phyloP scores from a whole-genome alignment of 768 basidiomycete genomes.

The Gyrodon lividus region DNA sequence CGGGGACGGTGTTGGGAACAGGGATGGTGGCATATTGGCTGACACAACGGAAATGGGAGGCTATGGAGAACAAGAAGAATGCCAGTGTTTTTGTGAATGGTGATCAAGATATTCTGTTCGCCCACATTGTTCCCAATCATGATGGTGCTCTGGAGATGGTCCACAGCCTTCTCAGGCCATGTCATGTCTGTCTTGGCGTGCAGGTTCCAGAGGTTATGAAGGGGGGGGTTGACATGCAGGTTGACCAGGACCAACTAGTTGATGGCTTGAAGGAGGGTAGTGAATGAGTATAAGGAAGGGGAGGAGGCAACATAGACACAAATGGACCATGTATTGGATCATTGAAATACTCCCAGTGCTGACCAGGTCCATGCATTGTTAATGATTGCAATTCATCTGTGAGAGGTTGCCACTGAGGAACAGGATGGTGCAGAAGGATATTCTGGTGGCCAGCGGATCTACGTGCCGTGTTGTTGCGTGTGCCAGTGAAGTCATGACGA shows the following conservation, averaged over 20 bases:
- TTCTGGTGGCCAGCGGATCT: slow-evolving; percentile 57
- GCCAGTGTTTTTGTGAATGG: slow-evolving; percentile 32
- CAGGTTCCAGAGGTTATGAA: slow-evolving; percentile 51
- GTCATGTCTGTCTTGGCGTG: slow-evolving; percentile 50
- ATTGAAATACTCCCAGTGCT: slow-evolving; percentile 58
- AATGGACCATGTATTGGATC: slow-evolving; percentile 54
- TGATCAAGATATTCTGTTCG: slow-evolving; percentile 36
- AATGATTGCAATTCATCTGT: slow-evolving; percentile 52
- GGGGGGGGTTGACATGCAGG: slow-evolving; percentile 56
- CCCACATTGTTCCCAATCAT: slow-evolving; percentile 55
- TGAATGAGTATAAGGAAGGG: slow-evolving; percentile 51
- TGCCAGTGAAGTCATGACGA: slow-evolving; percentile 55
- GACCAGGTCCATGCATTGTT: slow-evolving; percentile 35
- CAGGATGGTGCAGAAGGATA: slow-evolving; percentile 66
- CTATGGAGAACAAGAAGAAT: slow-evolving; percentile 36
- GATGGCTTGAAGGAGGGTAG: slow-evolving; percentile 49
- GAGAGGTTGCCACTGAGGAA: slow-evolving; percentile 55
- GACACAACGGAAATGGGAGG: too few species aligned
- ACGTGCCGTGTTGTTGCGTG: slow-evolving; percentile 44
- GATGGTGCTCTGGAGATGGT: slow-evolving; percentile 42
- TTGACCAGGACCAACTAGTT: slow-evolving; percentile 52
- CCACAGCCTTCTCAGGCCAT: slow-evolving; percentile 58
- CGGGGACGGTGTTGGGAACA: too few species aligned
- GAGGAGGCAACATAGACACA: slow-evolving; percentile 58
- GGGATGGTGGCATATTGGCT: too few species aligned